Evolutionary conservation across 2,329 filamentous ascomycete genomes (phyloP).

Genomic region (Monilinia aucupariae): DNA sequence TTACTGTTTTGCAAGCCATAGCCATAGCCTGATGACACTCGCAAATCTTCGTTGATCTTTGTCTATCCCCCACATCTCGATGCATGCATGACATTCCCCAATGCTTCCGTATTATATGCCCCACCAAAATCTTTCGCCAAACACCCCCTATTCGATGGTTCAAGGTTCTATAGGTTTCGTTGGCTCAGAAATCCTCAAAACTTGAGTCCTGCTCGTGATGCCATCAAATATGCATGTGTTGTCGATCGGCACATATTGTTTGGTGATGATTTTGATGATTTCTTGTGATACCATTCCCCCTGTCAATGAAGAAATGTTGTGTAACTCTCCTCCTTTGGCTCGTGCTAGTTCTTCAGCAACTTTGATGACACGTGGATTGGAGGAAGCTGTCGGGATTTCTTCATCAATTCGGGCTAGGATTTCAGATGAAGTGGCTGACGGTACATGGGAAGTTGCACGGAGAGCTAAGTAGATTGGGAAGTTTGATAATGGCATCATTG

Average conservation of each 20-base stretch:
- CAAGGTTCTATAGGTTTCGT: constrained; percentile 19
- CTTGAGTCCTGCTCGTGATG: constrained; percentile 40
- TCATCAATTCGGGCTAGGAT: constrained; percentile 47
- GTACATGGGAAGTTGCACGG: constrained; percentile 45
- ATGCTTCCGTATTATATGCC: not conserved
- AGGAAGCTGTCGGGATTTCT: constrained; percentile 44
- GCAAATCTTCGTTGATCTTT: constrained; percentile 9
- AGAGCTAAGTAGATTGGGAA: constrained; percentile 66
- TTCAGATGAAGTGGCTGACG: constrained; percentile 44
- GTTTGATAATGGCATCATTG: constrained; percentile 46
- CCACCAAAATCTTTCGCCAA: not conserved
- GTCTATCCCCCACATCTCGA: not conserved
- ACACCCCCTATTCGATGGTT: not conserved
- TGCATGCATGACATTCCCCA: not conserved
- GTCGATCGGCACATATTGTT: constrained; percentile 66
- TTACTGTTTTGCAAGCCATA: not conserved
- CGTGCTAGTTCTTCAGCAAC: constrained; percentile 65
- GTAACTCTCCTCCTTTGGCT: constrained; percentile 77
- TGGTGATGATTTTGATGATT: constrained; percentile 80
- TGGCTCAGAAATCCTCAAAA: constrained; percentile 25
- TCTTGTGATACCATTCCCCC: constrained; percentile 97
- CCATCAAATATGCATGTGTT: constrained; percentile 68
- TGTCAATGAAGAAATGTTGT: constrained; percentile 82
- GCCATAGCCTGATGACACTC: not conserved
- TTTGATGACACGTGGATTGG: constrained; percentile 47